Conservation (phyloP, 2,329 filamentous ascomycete genomes). For the Trichophyton simii region DNA sequence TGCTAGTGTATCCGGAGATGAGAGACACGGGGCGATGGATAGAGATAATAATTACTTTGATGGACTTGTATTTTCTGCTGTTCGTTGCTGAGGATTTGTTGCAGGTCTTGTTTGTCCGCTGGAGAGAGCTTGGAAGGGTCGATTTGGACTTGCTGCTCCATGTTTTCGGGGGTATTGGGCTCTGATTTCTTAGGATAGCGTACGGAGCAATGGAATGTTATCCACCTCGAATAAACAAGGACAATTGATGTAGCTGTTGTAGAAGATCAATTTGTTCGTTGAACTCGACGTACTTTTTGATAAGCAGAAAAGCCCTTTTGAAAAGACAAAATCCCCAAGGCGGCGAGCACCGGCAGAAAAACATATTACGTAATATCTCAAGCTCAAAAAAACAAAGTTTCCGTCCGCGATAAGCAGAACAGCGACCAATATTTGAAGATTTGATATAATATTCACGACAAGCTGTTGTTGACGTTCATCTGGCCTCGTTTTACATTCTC, state of each 20-base stretch:
- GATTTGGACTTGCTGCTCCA: slow-evolving; percentile 31
- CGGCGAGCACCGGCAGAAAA: not conserved
- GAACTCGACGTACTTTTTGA: not conserved
- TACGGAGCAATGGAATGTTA: not conserved
- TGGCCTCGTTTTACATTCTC: no score
- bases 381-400: not conserved
- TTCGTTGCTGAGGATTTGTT: slow-evolving; percentile 74
- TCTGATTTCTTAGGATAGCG: not conserved
- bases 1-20: not conserved
- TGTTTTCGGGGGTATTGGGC: slow-evolving; percentile 12
- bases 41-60: slow-evolving; percentile 28
- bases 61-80: slow-evolving; percentile 59
- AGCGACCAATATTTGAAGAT: not conserved
- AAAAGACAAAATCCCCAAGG: not conserved
- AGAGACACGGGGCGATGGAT: not conserved
- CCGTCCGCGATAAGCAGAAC: not conserved
- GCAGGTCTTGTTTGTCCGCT: slow-evolving; percentile 74
- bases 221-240: no score
- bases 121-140: slow-evolving; percentile 66
- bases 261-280: not conserved
- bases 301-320: not conserved
- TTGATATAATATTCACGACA: not conserved
- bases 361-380: not conserved
- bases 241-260: not conserved
- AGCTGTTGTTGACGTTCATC: not conserved